These are phyloP conservation scores for Dactylellina parvicollis DNA, from an alignment of 2,329 filamentous ascomycete species.

Conservation along the genomic window DNA sequence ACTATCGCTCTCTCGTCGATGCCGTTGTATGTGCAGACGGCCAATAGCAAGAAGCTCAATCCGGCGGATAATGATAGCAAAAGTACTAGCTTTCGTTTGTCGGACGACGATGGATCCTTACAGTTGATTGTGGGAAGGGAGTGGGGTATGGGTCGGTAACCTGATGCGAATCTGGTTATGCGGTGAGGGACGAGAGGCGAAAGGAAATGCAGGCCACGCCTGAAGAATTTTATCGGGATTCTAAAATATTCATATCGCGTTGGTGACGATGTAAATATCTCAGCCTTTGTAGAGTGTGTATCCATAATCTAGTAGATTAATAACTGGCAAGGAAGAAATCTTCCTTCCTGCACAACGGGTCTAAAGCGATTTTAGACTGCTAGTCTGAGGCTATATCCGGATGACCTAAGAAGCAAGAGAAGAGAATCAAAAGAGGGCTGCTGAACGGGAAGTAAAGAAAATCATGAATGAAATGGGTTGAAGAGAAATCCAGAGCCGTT, in stretches of 20 bases:
- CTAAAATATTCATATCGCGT: background rate
- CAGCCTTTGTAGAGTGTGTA: background rate
- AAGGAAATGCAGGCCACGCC: background rate
- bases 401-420: too few species aligned
- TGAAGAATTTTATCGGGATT: background rate
- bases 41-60: background rate
- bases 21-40: background rate
- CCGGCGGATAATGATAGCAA: conserved; percentile 2
- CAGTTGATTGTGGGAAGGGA: conserved; percentile 1
- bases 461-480: too few species aligned
- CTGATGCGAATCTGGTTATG: background rate
- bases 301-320: background rate
- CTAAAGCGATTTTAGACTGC: too few species aligned
- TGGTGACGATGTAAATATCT: background rate
- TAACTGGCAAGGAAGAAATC: too few species aligned
- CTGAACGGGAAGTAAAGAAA: too few species aligned
- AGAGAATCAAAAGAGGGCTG: too few species aligned
- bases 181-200: background rate
- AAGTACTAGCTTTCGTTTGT: conserved; percentile 2
- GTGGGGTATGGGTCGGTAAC: conserved; percentile 13
- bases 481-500: too few species aligned
- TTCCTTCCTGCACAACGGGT: too few species aligned
- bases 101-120: background rate
- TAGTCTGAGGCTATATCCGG: too few species aligned
- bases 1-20: background rate